Percentiles rank a stretch among this genome's conserved stretches.
Conservation (phyloP, 164 flowering plant genomes). For the Houttuynia cordata region DNA sequence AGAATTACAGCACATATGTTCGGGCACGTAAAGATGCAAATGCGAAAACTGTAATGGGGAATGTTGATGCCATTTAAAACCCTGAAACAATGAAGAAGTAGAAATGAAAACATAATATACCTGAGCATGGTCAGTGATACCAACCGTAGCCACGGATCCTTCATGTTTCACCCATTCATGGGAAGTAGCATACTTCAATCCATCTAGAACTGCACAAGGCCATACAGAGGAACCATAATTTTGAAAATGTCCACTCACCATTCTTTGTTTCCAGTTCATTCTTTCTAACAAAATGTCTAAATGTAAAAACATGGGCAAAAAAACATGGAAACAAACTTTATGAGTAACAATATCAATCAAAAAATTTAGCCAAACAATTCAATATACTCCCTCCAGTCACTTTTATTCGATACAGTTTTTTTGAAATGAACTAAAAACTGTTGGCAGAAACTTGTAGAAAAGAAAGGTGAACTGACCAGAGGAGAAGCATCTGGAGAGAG, state of each 20-base stretch:
- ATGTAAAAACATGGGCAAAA: too few relatives aligned
- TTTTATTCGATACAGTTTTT: too few relatives aligned
- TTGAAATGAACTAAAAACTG: too few relatives aligned
- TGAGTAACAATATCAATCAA: too few relatives aligned
- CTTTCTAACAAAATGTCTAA: not conserved
- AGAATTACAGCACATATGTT: too few relatives aligned
- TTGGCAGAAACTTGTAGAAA: too few relatives aligned
- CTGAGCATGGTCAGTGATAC: conserved; percentile 98
- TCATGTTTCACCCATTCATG: conserved; percentile 99
- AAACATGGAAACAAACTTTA: too few relatives aligned
- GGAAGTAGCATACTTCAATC: conserved; percentile 70
- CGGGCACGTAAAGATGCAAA: not conserved
- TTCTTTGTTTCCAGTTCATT: too few relatives aligned
- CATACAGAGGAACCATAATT: not conserved
- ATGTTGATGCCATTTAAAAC: not conserved
- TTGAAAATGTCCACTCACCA: too few relatives aligned
- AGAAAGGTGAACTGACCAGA: conserved; percentile 49
- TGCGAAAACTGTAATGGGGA: not conserved
- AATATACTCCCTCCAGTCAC: too few relatives aligned
- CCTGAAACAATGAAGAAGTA: not conserved
- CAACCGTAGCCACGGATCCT: conserved; percentile 77
- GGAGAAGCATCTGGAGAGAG: conserved; percentile 84
- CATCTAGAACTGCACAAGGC: conserved; percentile 61
- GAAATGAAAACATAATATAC: conserved; percentile 9
- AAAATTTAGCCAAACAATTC: too few relatives aligned